Evolutionary conservation across 2,329 filamentous ascomycete genomes (phyloP), one percentile per base, ranked within the genome.

Genomic region (Colletotrichum limetticola): DNA sequence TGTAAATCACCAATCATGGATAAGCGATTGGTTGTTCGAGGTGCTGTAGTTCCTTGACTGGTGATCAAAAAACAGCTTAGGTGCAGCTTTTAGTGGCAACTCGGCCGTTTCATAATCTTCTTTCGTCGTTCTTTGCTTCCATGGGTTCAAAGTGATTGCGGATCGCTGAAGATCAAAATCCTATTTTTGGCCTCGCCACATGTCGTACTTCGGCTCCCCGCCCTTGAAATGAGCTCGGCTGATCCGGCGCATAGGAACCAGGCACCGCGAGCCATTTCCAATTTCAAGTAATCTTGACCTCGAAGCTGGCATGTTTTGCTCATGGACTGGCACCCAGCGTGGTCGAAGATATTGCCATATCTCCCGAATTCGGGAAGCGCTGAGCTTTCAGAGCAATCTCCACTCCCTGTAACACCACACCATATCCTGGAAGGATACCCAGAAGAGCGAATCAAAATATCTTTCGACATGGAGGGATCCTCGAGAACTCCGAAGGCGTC

Each of bases 21-120:
- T 19, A n/a, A 28, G 55, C 49, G n/a, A 53, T 65, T 69, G 26
- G 53, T 16, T 52, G 19, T 53, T 9, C 35, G 22, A 24, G 19
- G 32, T 19, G 32, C 35, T 28, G 58, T 58, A 28, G 16, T 72
- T 53, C 28, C 46, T 52, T 61, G 57, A 58, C 65, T 56, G 71
- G 71, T 66, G 61, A 73, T 66, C 35, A 42, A n/a, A 62, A 62
- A 37, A 59, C 32, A 71, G 57, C 64, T 46, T 56, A 70, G 59
- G 59, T 60, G 66, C 67, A 66, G 66, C 56, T 49, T 42, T 28
- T 24, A 53, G 22, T 52, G 53, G 52, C 35, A 35, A 35, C 60
- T 16, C 60, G 42, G 42, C 22, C 30, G 71, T 73, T 73, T 73
- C 71, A 61, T 52, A 73, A 11, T 53, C 56, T 73, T 73, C 71